Evolutionary conservation across 495 filamentous ascomycete genomes (phyloP), one percentile per base, ranked within the genome.

Genomic region (Penicillium silybi): DNA sequence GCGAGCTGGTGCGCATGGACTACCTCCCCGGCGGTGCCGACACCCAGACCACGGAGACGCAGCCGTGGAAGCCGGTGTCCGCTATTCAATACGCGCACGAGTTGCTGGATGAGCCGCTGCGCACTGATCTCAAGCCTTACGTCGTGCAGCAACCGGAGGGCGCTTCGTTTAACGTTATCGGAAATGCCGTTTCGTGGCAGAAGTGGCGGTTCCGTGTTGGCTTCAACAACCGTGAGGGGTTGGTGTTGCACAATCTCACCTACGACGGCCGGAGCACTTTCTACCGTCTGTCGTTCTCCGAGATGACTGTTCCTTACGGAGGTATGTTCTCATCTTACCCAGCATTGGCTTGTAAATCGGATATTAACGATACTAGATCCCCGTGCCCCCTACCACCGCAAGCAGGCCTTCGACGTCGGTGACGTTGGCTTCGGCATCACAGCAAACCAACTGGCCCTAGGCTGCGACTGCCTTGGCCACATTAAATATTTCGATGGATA

Each of bases 141-240:
- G 81, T 85, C 18, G 82, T 93, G 0, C 69, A 84, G 37, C 90
- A 93, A 58, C 89, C 89, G 0, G 79, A 92, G 53, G 90, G 90
- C 1, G 79, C 83, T 9, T 89, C 85, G 9, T 95, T 93, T 66
- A 67, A 40, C 37, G 65, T 71, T 7, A 45, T 59, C 6, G 70
- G 66, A 1, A 71, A 72, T 54, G 61, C 64, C 3, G 66, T 73
- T 1, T 67, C 62, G 22, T 87, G 85, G 85, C 83, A 87, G 69
- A 87, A 87, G 58, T 87, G 85, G 85, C 66, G 70, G 6, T 85
- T 88, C 70, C 71, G 82, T 19, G 76, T 89, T 16, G 82, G 82
- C 5, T 87, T 83, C 61, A 87, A 85, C 52, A 73, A 73, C 29
- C 74, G 83, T 1, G 85, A 88, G 59, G 85, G 85, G 6, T 70